Percentiles rank a stretch among this genome's conserved stretches.
Evolutionary conservation across 73 alveolate genomes (phyloP).

Genomic region (Stentor roeselii): DNA sequence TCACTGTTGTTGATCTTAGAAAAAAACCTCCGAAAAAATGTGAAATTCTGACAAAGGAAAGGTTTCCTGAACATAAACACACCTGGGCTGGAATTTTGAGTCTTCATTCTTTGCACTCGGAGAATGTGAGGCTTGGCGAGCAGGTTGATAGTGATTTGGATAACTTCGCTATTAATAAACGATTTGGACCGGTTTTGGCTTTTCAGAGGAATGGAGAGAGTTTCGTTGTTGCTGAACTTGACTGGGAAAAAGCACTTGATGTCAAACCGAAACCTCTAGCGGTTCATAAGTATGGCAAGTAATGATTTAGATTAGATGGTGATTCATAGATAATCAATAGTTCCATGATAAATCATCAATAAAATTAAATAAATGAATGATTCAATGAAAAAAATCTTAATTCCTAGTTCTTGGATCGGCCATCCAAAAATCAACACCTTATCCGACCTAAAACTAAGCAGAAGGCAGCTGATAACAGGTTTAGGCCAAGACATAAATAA

Average conservation of each 20-base stretch:
- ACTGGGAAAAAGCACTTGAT: background rate
- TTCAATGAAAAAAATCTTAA: too few relatives aligned
- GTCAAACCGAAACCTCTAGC: conserved; percentile 15
- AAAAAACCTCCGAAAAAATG: conserved; percentile 24
- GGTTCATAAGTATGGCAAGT: background rate
- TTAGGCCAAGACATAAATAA: too few relatives aligned
- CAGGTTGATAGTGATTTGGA: background rate
- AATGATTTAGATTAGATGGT: too few relatives aligned
- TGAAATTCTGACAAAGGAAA: conserved; percentile 14
- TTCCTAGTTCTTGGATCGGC: too few relatives aligned
- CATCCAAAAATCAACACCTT: too few relatives aligned
- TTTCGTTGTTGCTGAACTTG: background rate
- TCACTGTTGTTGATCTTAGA: background rate
- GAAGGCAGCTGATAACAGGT: too few relatives aligned
- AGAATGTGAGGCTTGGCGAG: background rate
- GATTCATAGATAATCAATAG: too few relatives aligned
- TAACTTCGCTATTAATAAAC: background rate
- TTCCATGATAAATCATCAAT: too few relatives aligned
- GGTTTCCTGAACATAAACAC: conserved; percentile 20
- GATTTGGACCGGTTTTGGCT: conserved; percentile 11
- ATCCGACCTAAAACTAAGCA: too few relatives aligned
- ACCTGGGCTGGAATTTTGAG: conserved; percentile 21
- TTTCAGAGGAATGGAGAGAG: background rate
- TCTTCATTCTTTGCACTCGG: background rate
- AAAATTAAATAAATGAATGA: too few relatives aligned